These are phyloP conservation scores for Chalciporus sphaerocephalus DNA, from an alignment of 768 basidiomycete genomes.

Conservation along the genomic window DNA sequence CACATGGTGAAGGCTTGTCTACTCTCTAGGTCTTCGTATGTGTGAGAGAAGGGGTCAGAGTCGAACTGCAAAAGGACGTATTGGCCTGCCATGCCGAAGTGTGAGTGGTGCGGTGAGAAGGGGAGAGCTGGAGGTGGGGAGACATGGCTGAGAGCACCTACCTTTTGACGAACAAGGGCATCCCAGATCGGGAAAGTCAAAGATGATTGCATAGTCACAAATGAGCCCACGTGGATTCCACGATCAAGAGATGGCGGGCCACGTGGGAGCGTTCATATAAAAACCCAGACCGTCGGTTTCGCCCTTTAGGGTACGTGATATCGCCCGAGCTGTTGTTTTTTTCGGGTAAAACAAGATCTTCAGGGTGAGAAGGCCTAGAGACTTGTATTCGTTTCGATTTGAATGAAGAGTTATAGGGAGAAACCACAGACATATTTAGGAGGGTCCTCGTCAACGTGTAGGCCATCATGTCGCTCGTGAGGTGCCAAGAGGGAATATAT, in stretches of 20 bases:
- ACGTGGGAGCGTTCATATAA: constrained; percentile 32
- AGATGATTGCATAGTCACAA: constrained; percentile 30
- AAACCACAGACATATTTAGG: constrained; percentile 1
- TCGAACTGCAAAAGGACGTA: constrained; percentile 62
- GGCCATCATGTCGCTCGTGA: neutral
- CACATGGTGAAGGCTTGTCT: constrained; percentile 67
- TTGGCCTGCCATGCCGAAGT: constrained; percentile 32
- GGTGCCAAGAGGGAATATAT: too few relatives aligned
- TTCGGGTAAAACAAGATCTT: too few relatives aligned
- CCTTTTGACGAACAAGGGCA: constrained; percentile 40
- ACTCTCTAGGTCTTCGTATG: constrained; percentile 61
- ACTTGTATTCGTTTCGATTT: neutral
- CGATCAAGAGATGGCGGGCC: constrained; percentile 19
- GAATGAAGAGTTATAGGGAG: neutral
- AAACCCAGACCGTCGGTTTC: constrained; percentile 8
- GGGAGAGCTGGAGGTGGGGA: constrained; percentile 14
- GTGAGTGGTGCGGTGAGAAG: constrained; percentile 12
- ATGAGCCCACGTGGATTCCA: constrained; percentile 30
- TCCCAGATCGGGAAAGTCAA: constrained; percentile 36
- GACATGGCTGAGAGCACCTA: constrained; percentile 13
- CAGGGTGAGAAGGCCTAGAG: neutral
- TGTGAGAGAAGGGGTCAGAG: constrained; percentile 55
- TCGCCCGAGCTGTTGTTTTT: too few relatives aligned
- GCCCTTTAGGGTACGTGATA: too few relatives aligned
- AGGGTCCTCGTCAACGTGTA: neutral